Evolutionary conservation across 129 eudicot species (phyloP).

Genomic region (Flaveria bidentis): DNA sequence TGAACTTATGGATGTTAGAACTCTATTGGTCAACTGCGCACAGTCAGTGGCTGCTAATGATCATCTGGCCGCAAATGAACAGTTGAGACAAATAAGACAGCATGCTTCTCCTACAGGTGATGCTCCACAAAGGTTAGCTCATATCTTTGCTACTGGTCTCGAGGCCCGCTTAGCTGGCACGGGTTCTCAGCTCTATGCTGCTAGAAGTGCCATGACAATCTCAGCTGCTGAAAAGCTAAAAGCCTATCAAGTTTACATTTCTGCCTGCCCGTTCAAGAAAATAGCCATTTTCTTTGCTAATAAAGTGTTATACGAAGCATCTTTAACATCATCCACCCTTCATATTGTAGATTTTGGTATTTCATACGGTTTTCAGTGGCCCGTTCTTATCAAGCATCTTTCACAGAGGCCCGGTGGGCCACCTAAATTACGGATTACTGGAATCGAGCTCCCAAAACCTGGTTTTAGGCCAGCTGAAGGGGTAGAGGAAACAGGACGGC

Average conservation of each 20-base stretch:
- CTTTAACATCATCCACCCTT: constrained; percentile 36
- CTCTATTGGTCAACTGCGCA: constrained; percentile 62
- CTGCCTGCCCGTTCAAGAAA: constrained; percentile 49
- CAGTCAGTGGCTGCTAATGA: constrained; percentile 51
- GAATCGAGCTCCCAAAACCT: constrained; percentile 59
- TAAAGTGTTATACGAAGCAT: constrained; percentile 40
- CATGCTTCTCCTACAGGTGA: constrained; percentile 68
- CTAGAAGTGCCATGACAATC: constrained; percentile 24
- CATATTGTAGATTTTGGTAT: constrained; percentile 77
- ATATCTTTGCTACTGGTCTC: constrained; percentile 53
- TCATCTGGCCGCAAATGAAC: constrained; percentile 40
- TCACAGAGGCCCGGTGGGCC: constrained; percentile 59
- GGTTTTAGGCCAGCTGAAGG: constrained; percentile 62
- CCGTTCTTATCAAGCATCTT: constrained; percentile 49
- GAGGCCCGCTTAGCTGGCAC: constrained; percentile 73
- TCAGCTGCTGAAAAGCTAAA: constrained; percentile 53
- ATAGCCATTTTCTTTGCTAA: constrained; percentile 52
- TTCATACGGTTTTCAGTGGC: constrained; percentile 77
- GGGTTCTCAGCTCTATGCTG: constrained; percentile 50
- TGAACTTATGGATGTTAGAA: constrained; percentile 55
- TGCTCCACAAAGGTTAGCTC: constrained; percentile 59
- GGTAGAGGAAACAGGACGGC: constrained; percentile 62
- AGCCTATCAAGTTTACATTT: constrained; percentile 45
- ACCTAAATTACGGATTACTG: constrained; percentile 62
- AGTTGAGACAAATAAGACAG: constrained; percentile 50